Evolutionary conservation across 495 filamentous ascomycete genomes (phyloP).

Genomic region (Daldinia concentrica): DNA sequence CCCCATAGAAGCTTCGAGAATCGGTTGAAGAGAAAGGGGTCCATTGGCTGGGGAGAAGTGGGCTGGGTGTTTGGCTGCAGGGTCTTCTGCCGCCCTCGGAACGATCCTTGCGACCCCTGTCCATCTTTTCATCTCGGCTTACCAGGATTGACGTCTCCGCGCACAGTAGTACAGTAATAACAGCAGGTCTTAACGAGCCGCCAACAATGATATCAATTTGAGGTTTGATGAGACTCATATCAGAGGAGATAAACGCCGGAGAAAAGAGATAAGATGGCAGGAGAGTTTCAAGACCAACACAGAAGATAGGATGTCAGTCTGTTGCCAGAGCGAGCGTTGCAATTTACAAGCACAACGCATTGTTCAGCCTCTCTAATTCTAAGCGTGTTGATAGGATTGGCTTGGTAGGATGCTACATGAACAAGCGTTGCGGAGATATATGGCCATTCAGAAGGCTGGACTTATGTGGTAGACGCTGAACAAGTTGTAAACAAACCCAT

Average conservation of each 20-base stretch:
- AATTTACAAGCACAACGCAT: constrained; percentile 16
- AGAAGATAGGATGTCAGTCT: constrained; percentile 15
- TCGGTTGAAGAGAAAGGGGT: constrained; percentile 29
- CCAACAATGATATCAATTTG: constrained; percentile 38
- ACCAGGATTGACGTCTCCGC: constrained; percentile 31
- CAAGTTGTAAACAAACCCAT: constrained; percentile 42
- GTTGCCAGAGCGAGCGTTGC: constrained; percentile 30
- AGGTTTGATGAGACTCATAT: constrained; percentile 37
- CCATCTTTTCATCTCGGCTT: constrained; percentile 40
- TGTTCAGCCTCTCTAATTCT: constrained; percentile 40
- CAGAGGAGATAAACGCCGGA: background rate
- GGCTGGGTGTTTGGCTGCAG: constrained; percentile 32
- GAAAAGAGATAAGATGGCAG: constrained; percentile 6
- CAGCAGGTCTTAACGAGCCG: constrained; percentile 13
- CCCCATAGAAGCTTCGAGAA: constrained; percentile 61
- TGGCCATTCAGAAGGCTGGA: constrained; percentile 31
- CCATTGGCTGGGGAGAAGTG: constrained; percentile 34
- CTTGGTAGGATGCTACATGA: constrained; percentile 32
- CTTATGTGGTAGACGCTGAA: constrained; percentile 37
- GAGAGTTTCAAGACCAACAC: constrained; percentile 10
- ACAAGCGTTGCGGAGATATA: constrained; percentile 34
- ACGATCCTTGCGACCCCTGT: constrained; percentile 43
- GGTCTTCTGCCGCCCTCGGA: constrained; percentile 47
- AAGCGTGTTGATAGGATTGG: constrained; percentile 25
- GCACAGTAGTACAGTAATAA: constrained; percentile 19